These are phyloP conservation scores for Hypoxylon sp. DNA, from an alignment of 2,329 filamentous ascomycete genomes.

Conservation along the genomic window DNA sequence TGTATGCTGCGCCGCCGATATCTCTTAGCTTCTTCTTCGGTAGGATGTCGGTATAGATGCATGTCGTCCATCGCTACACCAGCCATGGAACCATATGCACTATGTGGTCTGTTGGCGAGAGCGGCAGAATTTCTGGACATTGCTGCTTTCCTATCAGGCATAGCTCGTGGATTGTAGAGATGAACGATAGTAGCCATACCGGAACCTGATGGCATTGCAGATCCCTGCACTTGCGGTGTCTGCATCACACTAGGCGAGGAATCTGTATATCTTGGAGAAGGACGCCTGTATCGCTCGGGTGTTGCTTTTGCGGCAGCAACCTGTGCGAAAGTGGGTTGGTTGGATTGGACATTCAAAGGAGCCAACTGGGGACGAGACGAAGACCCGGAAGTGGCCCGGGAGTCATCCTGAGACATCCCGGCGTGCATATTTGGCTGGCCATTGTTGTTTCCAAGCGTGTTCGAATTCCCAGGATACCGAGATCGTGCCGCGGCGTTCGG, in stretches of 20 bases:
- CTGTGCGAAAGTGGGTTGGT: conserved; percentile 66
- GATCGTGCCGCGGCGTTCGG: conserved; percentile 48
- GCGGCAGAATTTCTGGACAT: conserved; percentile 52
- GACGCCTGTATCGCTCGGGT: conserved; percentile 85
- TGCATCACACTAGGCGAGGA: conserved; percentile 53
- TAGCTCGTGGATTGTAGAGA: conserved; percentile 62
- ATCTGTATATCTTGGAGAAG: conserved; percentile 68
- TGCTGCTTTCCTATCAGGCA: conserved; percentile 53
- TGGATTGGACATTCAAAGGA: conserved; percentile 53
- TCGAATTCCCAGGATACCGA: conserved; percentile 33
- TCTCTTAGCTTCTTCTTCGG: conserved; percentile 77
- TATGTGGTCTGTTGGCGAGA: conserved; percentile 62
- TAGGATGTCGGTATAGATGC: conserved; percentile 67
- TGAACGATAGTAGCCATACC: conserved; percentile 68
- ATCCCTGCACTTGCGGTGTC: conserved; percentile 52
- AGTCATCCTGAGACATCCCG: conserved; percentile 66
- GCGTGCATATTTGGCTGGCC: conserved; percentile 48
- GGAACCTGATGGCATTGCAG: conserved; percentile 63
- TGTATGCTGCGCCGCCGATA: conserved; percentile 88
- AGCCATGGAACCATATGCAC: conserved; percentile 61
- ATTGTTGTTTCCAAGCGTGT: conserved; percentile 12
- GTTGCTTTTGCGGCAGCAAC: conserved; percentile 74
- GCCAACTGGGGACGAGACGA: conserved; percentile 59
- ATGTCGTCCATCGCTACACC: conserved; percentile 76
- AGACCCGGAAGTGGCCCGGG: conserved; percentile 55